phyloP scores from a whole-genome alignment of 169 alveolate species.

The Plasmodium vinckei region DNA sequence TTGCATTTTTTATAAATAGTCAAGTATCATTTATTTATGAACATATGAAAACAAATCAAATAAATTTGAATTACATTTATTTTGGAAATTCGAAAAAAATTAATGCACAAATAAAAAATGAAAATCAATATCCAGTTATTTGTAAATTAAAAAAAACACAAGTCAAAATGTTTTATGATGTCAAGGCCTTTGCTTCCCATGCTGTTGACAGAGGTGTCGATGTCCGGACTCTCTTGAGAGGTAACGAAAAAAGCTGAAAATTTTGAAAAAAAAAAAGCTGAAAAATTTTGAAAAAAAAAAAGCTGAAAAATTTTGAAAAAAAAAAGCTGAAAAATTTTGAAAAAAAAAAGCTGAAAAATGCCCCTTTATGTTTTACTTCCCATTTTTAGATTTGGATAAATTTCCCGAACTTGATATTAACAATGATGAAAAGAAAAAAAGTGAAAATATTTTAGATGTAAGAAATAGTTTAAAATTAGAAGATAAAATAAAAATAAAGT shows the following conservation, averaged over 20 bases:
- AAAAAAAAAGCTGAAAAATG: too few species aligned
- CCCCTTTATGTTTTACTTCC: not conserved
- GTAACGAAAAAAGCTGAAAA: slow-evolving; percentile 4
- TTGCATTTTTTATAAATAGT: slow-evolving; percentile 47
- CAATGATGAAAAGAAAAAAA: slow-evolving; percentile 50
- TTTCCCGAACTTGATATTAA: slow-evolving; percentile 7
- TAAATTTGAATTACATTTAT: slow-evolving; percentile 40
- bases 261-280: too few species aligned
- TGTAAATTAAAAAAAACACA: slow-evolving; percentile 1
- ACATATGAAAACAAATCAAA: slow-evolving; percentile 29
- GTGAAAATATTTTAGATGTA: slow-evolving; percentile 18
- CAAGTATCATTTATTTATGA: slow-evolving; percentile 28
- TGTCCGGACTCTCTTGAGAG: not conserved
- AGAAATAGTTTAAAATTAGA: slow-evolving; percentile 17
- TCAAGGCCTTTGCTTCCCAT: slow-evolving; percentile 5
- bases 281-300: too few species aligned
- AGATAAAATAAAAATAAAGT: slow-evolving; percentile 22
- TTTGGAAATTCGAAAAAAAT: slow-evolving; percentile 42
- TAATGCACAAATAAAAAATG: slow-evolving; percentile 54
- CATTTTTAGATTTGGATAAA: slow-evolving; percentile 14
- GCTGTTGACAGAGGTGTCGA: slow-evolving; percentile 8
- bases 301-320: too few species aligned
- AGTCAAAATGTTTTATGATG: slow-evolving; percentile 19
- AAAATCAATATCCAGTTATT: slow-evolving; percentile 33
- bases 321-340: too few species aligned